Percentiles rank a stretch among this genome's conserved stretches.
These are phyloP conservation scores for Fomitopsis betulina DNA, from an alignment of 1,284 basidiomycete species.

Conservation along the genomic window DNA sequence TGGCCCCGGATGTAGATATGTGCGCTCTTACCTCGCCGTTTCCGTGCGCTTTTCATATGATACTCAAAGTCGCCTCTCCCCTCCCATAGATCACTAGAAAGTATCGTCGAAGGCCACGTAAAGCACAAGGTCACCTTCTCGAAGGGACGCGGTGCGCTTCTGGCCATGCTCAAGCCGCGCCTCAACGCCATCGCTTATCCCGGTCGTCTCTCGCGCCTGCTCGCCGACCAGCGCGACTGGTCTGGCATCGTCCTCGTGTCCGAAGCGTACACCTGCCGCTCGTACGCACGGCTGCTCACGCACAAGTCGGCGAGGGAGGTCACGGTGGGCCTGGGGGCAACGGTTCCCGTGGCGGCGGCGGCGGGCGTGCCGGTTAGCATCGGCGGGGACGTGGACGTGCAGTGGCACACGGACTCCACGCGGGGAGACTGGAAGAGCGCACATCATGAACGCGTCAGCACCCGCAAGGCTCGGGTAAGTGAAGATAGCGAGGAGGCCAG, in stretches of 20 bases:
- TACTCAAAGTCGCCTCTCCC: too few relatives aligned
- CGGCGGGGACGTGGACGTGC: neutral
- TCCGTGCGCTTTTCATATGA: too few relatives aligned
- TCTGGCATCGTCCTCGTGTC: slow-evolving; percentile 1
- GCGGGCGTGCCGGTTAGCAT: neutral
- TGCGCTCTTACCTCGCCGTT: neutral
- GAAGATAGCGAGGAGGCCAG: neutral
- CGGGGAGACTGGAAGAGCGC: slow-evolving; percentile 2
- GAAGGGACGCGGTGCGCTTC: slow-evolving; percentile 1
- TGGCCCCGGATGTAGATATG: neutral
- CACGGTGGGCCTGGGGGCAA: neutral
- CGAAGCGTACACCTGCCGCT: slow-evolving; percentile 4
- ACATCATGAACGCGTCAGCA: neutral
- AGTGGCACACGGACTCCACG: slow-evolving; percentile 1
- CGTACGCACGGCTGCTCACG: slow-evolving; percentile 4
- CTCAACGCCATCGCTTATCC: slow-evolving; percentile 1
- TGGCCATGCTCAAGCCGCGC: slow-evolving; percentile 2
- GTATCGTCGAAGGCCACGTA: neutral
- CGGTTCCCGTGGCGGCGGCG: neutral
- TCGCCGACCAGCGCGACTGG: neutral
- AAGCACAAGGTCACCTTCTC: neutral
- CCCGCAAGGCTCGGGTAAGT: neutral
- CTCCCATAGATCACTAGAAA: neutral
- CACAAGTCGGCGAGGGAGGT: neutral
- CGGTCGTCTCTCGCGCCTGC: neutral